These are phyloP conservation scores for Taiwanofungus camphoratus DNA, from an alignment of 1,284 basidiomycete genomes.

Conservation along the genomic window DNA sequence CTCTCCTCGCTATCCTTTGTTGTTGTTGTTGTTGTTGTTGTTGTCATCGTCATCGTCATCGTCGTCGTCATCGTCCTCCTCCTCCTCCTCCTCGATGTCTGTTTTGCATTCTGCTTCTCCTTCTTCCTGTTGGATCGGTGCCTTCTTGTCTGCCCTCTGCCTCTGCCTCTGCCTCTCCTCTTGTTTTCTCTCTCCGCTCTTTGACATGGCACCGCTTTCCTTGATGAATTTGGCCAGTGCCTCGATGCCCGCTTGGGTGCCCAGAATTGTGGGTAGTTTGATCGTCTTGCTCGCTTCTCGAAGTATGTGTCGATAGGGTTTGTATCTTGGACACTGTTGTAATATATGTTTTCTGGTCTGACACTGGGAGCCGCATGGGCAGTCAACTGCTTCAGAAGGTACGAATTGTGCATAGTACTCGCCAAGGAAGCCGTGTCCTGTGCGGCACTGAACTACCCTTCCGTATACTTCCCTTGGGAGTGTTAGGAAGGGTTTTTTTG, in stretches of 20 bases:
- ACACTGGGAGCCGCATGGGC: slow-evolving; percentile 23
- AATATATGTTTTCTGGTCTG: slow-evolving; percentile 28
- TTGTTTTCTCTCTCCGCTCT: slow-evolving; percentile 1
- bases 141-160: background rate
- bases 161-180: background rate
- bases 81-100: background rate
- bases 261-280: slow-evolving; percentile 1
- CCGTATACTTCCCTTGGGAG: slow-evolving; percentile 21
- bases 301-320: background rate
- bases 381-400: slow-evolving; percentile 17
- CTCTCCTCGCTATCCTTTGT: too few species aligned
- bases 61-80: background rate
- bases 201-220: slow-evolving; percentile 2
- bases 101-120: too few species aligned
- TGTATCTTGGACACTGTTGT: slow-evolving; percentile 1
- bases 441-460: slow-evolving; percentile 21
- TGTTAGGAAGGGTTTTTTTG: slow-evolving; percentile 13
- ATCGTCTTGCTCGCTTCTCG: background rate
- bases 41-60: background rate
- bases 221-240: slow-evolving; percentile 1
- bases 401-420: slow-evolving; percentile 24
- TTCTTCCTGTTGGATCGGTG: background rate
- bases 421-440: slow-evolving; percentile 25
- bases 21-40: too few species aligned
- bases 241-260: background rate